phyloP scores from a whole-genome alignment of 2,329 filamentous ascomycete species.

The Rhinocladiella mackenziei region DNA sequence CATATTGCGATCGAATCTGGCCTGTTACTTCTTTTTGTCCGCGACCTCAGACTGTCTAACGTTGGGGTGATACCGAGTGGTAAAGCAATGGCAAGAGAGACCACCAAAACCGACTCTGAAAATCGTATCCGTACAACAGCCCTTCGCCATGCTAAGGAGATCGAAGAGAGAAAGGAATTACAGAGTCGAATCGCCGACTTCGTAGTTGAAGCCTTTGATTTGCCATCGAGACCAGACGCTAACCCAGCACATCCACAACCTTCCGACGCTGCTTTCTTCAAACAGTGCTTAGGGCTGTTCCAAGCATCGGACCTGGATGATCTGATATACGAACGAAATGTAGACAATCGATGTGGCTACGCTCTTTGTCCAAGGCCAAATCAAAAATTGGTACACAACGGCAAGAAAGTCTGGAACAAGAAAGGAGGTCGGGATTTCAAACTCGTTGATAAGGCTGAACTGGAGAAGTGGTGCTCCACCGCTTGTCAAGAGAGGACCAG shows the following conservation, averaged over 20 bases:
- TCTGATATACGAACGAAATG: conserved; percentile 82
- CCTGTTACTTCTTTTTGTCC: too few relatives aligned
- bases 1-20: too few relatives aligned
- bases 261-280: conserved; percentile 63
- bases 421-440: conserved; percentile 56
- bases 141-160: conserved; percentile 73
- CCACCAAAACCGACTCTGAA: conserved; percentile 13
- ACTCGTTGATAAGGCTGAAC: conserved; percentile 66
- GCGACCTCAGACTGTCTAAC: too few relatives aligned
- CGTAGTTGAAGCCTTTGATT: conserved; percentile 67
- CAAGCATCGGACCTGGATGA: conserved; percentile 87
- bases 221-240: conserved; percentile 51
- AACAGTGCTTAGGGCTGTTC: conserved; percentile 65
- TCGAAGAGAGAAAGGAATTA: conserved; percentile 76
- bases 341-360: conserved; percentile 78
- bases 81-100: conserved; percentile 13
- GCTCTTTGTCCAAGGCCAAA: conserved; percentile 68
- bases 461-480: conserved; percentile 84
- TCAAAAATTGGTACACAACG: conserved; percentile 54
- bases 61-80: too few relatives aligned
- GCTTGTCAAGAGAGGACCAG: conserved; percentile 74
- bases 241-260: conserved; percentile 52
- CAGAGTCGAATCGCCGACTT: conserved; percentile 69
- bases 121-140: conserved; percentile 58
- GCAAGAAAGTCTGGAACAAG: conserved; percentile 47